Evolutionary conservation across 257 asterid species (phyloP), one percentile per base, ranked within the genome.

Genomic region (Orobanche coerulescens): DNA sequence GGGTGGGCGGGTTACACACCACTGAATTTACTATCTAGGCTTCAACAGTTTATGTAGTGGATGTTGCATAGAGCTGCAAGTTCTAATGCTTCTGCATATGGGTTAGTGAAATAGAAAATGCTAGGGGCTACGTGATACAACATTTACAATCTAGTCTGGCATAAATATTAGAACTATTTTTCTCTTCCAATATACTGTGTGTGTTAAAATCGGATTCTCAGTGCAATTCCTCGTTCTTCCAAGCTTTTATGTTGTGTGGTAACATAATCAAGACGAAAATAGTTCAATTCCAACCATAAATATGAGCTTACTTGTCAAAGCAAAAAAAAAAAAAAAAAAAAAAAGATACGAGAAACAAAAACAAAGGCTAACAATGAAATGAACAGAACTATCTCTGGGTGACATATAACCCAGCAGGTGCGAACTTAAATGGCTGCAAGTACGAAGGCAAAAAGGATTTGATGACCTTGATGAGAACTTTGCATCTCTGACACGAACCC

Each of bases 381-480:
- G n/a, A 44, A 23, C 6, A 42, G 31, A 48, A 52, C 13, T 23
- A 56, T 10, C 14, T 70, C n/a, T 48, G 31, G 26, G 15, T 48
- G 61, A 51, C 58, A 15, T 58, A 40, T n/a, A 31, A n/a, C 13
- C 33, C 34, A 57, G 42, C 24, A 47, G 47, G 57, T 36, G 15
- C 25, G 25, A 23, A 55, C 34, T 51, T 40, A 18, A 56, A 42
- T n/a, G 30, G 46, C n/a, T 59, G 59, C 20, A 67, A 66, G 40
- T 57, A n/a, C 36, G 31, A 64, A 23, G 28, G 23, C 62, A 34
- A 36, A 22, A 56, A 58, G 64, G 53, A 42, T 19, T 26, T 50
- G 56, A 37, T 71, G 67, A 84, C 98, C 97, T 93, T 71, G 98
- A 93, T 36, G 97, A 89, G 75, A 93, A 93, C 23, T 81, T 86